A percentile compares a stretch with the other conserved stretches of the same genome.
These are phyloP conservation scores for Lactarius indigo DNA, from an alignment of 768 basidiomycete genomes.

Conservation along the genomic window DNA sequence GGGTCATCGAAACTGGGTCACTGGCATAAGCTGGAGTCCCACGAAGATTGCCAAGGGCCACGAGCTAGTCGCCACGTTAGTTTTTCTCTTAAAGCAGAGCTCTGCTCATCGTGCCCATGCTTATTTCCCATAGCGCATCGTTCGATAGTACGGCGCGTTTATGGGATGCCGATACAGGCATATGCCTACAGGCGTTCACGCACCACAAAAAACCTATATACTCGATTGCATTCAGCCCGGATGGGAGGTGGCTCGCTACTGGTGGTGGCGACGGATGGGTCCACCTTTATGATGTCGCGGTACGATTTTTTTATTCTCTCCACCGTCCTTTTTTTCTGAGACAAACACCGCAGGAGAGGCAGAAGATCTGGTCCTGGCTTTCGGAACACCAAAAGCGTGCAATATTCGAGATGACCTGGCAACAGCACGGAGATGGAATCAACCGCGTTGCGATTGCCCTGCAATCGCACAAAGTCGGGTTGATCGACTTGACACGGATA, in stretches of 20 bases:
- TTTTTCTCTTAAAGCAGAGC: conserved; percentile 11
- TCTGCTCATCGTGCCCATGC: conserved; percentile 1
- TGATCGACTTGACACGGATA: conserved; percentile 58
- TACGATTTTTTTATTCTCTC: conserved; percentile 35
- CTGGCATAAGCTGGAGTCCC: conserved; percentile 68
- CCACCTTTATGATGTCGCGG: conserved; percentile 66
- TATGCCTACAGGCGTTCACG: conserved; percentile 65
- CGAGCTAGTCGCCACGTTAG: conserved; percentile 71
- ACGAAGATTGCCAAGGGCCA: conserved; percentile 43
- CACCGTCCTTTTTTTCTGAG: background rate
- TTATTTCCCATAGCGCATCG: conserved; percentile 51
- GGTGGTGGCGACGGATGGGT: conserved; percentile 79
- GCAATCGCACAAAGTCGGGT: conserved; percentile 62
- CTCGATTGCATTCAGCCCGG: conserved; percentile 70
- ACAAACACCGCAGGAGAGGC: conserved; percentile 2
- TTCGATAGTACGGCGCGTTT: conserved; percentile 78
- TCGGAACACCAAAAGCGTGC: conserved; percentile 22
- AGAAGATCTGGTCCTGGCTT: conserved; percentile 27
- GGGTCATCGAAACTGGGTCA: conserved; percentile 67
- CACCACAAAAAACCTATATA: conserved; percentile 75
- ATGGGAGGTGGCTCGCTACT: conserved; percentile 67
- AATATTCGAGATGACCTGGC: conserved; percentile 27
- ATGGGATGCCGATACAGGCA: conserved; percentile 79
- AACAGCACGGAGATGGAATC: conserved; percentile 30
- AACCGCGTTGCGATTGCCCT: conserved; percentile 68